Evolutionary conservation across 148 eudicot species (phyloP).

Genomic region (Rheum nobile): DNA sequence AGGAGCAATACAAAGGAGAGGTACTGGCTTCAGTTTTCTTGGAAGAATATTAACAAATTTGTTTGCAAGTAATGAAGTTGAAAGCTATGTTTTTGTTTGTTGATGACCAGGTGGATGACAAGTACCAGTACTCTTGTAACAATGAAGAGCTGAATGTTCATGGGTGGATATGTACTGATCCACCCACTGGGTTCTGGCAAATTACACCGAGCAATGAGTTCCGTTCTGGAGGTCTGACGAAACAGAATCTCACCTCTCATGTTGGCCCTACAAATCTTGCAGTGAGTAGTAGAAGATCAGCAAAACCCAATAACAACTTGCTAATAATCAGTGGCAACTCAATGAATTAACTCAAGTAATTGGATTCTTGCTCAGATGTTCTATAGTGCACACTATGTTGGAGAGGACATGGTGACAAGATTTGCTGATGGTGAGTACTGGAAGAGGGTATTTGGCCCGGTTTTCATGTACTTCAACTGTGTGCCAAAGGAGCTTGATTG

Average conservation of each 20-base stretch:
- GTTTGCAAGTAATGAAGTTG: not conserved
- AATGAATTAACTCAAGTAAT: not conserved
- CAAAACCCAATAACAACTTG: not conserved
- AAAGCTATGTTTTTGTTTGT: not conserved
- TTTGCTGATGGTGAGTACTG: conserved; percentile 64
- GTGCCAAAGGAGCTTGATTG: conserved; percentile 36
- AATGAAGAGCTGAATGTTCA: conserved; percentile 67
- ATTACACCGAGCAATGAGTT: conserved; percentile 74
- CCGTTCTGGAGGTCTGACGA: conserved; percentile 68
- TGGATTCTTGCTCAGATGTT: conserved; percentile 43
- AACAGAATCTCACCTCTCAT: conserved; percentile 80
- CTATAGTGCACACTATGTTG: conserved; percentile 73
- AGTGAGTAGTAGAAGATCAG: conserved; percentile 26
- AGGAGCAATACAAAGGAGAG: conserved; percentile 38
- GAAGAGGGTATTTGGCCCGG: conserved; percentile 95
- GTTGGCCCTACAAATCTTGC: conserved; percentile 72
- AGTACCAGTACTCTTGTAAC: conserved; percentile 76
- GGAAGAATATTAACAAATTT: not conserved
- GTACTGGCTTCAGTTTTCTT: conserved; percentile 7
- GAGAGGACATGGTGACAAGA: conserved; percentile 59
- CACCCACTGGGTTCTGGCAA: conserved; percentile 80
- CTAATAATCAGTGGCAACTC: not conserved
- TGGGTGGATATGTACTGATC: conserved; percentile 66
- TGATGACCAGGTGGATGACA: conserved; percentile 66
- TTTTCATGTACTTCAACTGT: conserved; percentile 74